Percentiles rank a stretch among this genome's conserved stretches.
Evolutionary conservation across 495 filamentous ascomycete species (phyloP).

Genomic region (Xeromyces bisporus): DNA sequence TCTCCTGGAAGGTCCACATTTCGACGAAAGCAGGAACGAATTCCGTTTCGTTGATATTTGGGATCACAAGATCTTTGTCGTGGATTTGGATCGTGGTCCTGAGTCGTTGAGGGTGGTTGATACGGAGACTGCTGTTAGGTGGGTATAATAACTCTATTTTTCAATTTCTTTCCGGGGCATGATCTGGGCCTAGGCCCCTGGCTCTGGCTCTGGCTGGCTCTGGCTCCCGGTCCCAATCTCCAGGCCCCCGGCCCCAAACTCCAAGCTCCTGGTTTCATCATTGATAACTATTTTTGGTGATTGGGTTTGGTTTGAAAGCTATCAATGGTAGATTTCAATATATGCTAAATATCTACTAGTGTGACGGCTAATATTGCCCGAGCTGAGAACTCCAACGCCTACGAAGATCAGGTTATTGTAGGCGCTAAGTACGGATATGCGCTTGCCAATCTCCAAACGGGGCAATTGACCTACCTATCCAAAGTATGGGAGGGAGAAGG

Average conservation of each 20-base stretch:
- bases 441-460: conserved; percentile 50
- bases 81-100: conserved; percentile 50
- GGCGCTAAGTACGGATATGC: conserved; percentile 73
- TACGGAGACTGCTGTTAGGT: conserved; percentile 50
- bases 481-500: conserved; percentile 35
- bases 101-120: conserved; percentile 46
- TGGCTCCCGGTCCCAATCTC: conserved; percentile 1
- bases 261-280: neutral
- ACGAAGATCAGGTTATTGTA: conserved; percentile 47
- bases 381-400: conserved; percentile 33
- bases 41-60: conserved; percentile 87
- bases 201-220: too few relatives aligned
- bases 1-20: conserved; percentile 73
- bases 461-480: conserved; percentile 42
- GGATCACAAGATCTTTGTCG: conserved; percentile 53
- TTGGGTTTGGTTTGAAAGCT: neutral
- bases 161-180: neutral
- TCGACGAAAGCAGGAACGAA: conserved; percentile 47
- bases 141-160: conserved; percentile 4
- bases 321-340: neutral
- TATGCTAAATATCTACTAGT: too few relatives aligned
- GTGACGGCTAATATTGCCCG: conserved; percentile 68
- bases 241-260: neutral
- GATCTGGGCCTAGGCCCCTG: too few relatives aligned
- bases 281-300: too few relatives aligned